Evolutionary conservation across 192 early-diverging fungal genomes (phyloP).

Genomic region (Backusella psychrophila): DNA sequence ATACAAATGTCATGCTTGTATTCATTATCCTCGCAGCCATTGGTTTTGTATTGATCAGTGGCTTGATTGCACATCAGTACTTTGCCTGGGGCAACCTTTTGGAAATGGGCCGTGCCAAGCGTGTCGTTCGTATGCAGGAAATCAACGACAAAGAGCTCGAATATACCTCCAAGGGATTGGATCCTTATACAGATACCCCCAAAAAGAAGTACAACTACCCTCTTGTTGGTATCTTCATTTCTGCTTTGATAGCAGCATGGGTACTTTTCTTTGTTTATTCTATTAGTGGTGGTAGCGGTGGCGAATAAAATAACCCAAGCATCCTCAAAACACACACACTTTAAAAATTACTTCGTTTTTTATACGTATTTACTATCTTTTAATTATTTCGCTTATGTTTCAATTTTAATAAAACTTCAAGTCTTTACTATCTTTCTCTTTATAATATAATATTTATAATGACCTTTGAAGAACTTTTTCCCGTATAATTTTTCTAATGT

Average conservation of each 20-base stretch:
- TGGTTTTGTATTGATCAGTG: conserved; percentile 25
- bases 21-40: conserved; percentile 24
- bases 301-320: neutral
- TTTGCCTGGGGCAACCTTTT: conserved; percentile 16
- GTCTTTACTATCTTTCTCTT: neutral
- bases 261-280: conserved; percentile 33
- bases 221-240: conserved; percentile 17
- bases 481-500: neutral
- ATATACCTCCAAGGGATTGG: conserved; percentile 26
- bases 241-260: conserved; percentile 21
- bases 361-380: neutral
- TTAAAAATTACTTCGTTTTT: neutral
- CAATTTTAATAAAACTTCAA: neutral
- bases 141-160: conserved; percentile 26
- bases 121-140: conserved; percentile 28
- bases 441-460: neutral
- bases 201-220: conserved; percentile 11
- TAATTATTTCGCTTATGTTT: neutral
- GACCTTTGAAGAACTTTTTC: neutral
- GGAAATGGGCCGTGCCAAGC: conserved; percentile 15
- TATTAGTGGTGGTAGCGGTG: neutral
- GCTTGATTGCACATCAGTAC: conserved; percentile 7
- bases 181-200: conserved; percentile 17
- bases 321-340: neutral
- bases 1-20: conserved; percentile 29